Evolutionary conservation across 805 yeast species (phyloP), one percentile per base, ranked within the genome.

Genomic region (Metschnikowia borealis): DNA sequence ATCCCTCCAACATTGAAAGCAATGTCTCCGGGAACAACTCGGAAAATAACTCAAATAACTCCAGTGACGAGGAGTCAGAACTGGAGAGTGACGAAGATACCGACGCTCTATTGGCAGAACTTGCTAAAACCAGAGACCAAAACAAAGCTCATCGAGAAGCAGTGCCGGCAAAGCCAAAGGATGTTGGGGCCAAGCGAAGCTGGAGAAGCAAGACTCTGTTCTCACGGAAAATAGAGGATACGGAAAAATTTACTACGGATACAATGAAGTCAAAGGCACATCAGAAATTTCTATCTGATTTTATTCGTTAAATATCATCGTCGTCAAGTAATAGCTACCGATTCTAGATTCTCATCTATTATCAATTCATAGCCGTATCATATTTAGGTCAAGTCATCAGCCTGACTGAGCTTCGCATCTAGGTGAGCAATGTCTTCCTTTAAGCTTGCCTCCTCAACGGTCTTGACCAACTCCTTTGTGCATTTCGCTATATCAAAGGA

Each of bases 401-500:
- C 64, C 18, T 63, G 74, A 46, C 62, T 68, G 49, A 84, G 64
- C 57, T 86, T 79, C 11, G 89, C 83, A 68, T 89, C 91, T 57
- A 89, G 76, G 56, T 84, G 83, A 4, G 84, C 90, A 60, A 91
- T 87, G 61, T 90, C 96, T 57, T 86, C 91, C 61, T 85, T 85
- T 60, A 91, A 73, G 62, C 91, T 86, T 21, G 96, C 96, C 64
- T 91, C 97, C 65, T 92, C 97, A 5, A 92, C 97, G 1, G 96
- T 88, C 71, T 91, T 91, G 18, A 92, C 98, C 63, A 92, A 78
- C 67, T 92, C 98, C 67, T 91, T 92, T 5, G 97, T 92, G 66
- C 96, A 87, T 68, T 92, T 90, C 21, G 97, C 97, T 70, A 92
- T 88, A 66, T 92, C 98, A 71, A 90, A 92, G 29, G 96, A 92